Conservation (phyloP, 306 rosid genomes). For the Arachis stenosperma region DNA sequence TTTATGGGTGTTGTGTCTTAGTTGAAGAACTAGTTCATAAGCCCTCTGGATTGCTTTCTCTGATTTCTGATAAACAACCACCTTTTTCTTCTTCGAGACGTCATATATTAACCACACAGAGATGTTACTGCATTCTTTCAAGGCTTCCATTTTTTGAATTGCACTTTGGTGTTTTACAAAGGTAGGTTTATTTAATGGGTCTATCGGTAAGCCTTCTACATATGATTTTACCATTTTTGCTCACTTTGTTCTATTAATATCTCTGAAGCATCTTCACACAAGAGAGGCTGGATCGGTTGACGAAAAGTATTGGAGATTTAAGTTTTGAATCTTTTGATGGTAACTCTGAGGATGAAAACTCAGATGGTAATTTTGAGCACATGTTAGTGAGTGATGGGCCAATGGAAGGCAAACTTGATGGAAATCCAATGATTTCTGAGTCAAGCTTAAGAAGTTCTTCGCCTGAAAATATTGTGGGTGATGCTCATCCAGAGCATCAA, state of each 20-base stretch:
- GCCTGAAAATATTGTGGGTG: slow-evolving; percentile 47
- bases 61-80: slow-evolving; percentile 66
- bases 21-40: slow-evolving; percentile 94
- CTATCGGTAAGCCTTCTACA: slow-evolving; percentile 4
- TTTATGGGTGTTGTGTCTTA: slow-evolving; percentile 94
- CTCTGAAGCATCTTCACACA: slow-evolving; percentile 87
- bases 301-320: slow-evolving; percentile 66
- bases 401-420: slow-evolving; percentile 48
- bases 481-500: slow-evolving; percentile 50
- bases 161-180: slow-evolving; percentile 93
- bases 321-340: slow-evolving; percentile 61
- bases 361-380: slow-evolving; percentile 48
- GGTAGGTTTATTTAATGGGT: slow-evolving; percentile 52
- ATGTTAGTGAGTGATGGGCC: slow-evolving; percentile 41
- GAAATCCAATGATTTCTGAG: slow-evolving; percentile 47
- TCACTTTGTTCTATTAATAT: slow-evolving; percentile 48
- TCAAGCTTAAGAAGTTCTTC: slow-evolving; percentile 41
- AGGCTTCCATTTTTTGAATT: slow-evolving; percentile 89
- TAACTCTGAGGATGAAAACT: slow-evolving; percentile 53
- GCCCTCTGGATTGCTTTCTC: slow-evolving; percentile 87
- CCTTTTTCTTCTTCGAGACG: slow-evolving; percentile 73
- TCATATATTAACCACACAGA: slow-evolving; percentile 73
- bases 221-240: slow-evolving; percentile 27
- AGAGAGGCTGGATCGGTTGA: slow-evolving; percentile 90
- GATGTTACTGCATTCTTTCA: slow-evolving; percentile 96